These are phyloP conservation scores for Cryptococcus sp. DNA, from an alignment of 1,284 basidiomycete species.

Conservation along the genomic window DNA sequence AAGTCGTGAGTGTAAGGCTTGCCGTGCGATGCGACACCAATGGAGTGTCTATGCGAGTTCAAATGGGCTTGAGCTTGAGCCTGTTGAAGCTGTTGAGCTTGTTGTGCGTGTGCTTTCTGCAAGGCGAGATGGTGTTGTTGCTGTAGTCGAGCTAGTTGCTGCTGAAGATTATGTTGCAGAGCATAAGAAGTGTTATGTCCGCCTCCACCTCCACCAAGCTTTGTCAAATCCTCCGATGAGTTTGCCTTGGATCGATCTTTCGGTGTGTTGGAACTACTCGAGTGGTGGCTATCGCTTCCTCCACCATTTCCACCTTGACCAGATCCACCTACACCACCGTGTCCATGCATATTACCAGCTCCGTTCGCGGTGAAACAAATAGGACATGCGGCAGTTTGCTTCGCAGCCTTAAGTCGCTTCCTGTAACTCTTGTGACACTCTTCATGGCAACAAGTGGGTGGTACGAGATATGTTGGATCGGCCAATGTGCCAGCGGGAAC, in stretches of 20 bases:
- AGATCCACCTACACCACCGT: conserved; percentile 22
- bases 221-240: conserved; percentile 31
- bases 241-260: conserved; percentile 36
- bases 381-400: conserved; percentile 46
- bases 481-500: conserved; percentile 47
- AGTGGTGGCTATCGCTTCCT: conserved; percentile 31
- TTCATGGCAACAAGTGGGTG: conserved; percentile 51
- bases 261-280: conserved; percentile 39
- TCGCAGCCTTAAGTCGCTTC: conserved; percentile 49
- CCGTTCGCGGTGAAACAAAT: conserved; percentile 35
- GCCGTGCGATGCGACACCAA: conserved; percentile 13
- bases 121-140: conserved; percentile 37
- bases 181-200: conserved; percentile 24
- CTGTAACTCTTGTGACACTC: conserved; percentile 52
- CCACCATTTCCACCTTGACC: conserved; percentile 22
- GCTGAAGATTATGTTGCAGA: conserved; percentile 34
- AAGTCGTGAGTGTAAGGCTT: conserved; percentile 40
- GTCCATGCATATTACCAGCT: conserved; percentile 12
- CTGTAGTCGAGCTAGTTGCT: conserved; percentile 33
- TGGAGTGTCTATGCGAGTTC: background rate
- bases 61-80: background rate
- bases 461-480: conserved; percentile 48
- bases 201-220: conserved; percentile 20
- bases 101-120: conserved; percentile 11
- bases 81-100: background rate